A percentile compares a stretch with the other conserved stretches of the same genome.
phyloP scores from a whole-genome alignment of 768 basidiomycete species.

The Termitomyces sp. region DNA sequence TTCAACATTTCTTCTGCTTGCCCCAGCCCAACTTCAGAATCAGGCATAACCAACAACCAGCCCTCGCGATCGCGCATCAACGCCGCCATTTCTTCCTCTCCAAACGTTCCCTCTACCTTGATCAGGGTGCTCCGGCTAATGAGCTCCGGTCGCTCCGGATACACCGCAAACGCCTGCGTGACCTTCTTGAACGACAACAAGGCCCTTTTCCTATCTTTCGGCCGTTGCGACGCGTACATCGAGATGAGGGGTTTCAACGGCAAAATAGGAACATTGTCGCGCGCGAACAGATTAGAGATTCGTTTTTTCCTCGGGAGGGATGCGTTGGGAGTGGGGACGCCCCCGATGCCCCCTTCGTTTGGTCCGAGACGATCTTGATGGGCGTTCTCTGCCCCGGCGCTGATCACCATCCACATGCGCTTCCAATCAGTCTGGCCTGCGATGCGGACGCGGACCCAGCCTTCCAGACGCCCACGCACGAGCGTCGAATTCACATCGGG shows the following conservation, averaged over 20 bases:
- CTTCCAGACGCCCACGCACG: conserved; percentile 73
- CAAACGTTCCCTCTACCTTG: conserved; percentile 84
- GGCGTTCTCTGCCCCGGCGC: conserved; percentile 34
- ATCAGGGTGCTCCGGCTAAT: conserved; percentile 86
- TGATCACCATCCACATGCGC: conserved; percentile 77
- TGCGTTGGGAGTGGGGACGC: conserved; percentile 16
- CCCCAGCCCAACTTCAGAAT: conserved; percentile 55
- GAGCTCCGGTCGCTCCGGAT: conserved; percentile 90
- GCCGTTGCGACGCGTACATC: conserved; percentile 58
- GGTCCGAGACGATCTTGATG: conserved; percentile 20
- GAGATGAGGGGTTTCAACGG: conserved; percentile 38
- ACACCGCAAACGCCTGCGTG: conserved; percentile 89
- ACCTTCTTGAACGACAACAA: conserved; percentile 64
- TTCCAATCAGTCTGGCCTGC: conserved; percentile 99
- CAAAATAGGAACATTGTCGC: conserved; percentile 26
- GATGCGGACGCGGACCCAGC: conserved; percentile 84
- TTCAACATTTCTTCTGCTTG: conserved; percentile 82
- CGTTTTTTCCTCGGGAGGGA: conserved; percentile 42
- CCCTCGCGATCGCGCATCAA: conserved; percentile 68
- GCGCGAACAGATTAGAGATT: conserved; percentile 64
- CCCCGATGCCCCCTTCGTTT: conserved; percentile 16
- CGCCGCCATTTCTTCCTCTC: conserved; percentile 66
- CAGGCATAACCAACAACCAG: conserved; percentile 90
- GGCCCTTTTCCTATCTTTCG: conserved; percentile 69
- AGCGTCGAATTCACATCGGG: conserved; percentile 57